Conservation (phyloP, 2,329 filamentous ascomycete genomes). For the Alternaria burnsii region DNA sequence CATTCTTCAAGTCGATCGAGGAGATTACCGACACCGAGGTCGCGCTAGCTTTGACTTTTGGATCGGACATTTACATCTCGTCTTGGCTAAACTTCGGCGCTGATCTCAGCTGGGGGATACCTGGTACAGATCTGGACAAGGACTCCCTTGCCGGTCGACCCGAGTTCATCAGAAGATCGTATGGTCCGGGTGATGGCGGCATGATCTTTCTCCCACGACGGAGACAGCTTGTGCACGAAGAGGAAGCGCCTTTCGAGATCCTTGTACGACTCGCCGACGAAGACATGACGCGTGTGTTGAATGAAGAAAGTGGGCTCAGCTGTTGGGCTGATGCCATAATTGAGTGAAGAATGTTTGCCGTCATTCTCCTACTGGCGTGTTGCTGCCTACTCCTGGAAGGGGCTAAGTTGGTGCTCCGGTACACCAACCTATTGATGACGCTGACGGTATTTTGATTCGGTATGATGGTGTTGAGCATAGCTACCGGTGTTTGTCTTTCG, state of each 20-base stretch:
- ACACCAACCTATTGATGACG: conserved; percentile 24
- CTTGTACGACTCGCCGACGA: conserved; percentile 44
- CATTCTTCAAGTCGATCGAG: conserved; percentile 42
- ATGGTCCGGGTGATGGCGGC: conserved; percentile 43
- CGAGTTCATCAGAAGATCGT: conserved; percentile 45
- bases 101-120: conserved; percentile 45
- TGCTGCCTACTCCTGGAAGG: conserved; percentile 11
- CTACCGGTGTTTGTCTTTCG: conserved; percentile 26
- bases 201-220: conserved; percentile 48
- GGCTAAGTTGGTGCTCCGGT: conserved; percentile 22
- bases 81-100: conserved; percentile 48
- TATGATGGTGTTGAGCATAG: conserved; percentile 25
- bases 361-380: conserved; percentile 9
- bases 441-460: conserved; percentile 12
- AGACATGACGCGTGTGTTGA: conserved; percentile 43
- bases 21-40: conserved; percentile 43
- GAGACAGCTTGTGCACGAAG: conserved; percentile 28
- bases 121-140: conserved; percentile 38
- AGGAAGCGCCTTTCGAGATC: conserved; percentile 47
- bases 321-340: conserved; percentile 42
- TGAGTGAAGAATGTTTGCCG: conserved; percentile 14
- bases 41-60: conserved; percentile 39
- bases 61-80: conserved; percentile 47
- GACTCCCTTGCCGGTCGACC: conserved; percentile 39
- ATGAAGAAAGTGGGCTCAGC: conserved; percentile 40